Base-by-base conservation (phyloP, 2,329 filamentous ascomycete species). In the Amauroascus niger region DNA sequence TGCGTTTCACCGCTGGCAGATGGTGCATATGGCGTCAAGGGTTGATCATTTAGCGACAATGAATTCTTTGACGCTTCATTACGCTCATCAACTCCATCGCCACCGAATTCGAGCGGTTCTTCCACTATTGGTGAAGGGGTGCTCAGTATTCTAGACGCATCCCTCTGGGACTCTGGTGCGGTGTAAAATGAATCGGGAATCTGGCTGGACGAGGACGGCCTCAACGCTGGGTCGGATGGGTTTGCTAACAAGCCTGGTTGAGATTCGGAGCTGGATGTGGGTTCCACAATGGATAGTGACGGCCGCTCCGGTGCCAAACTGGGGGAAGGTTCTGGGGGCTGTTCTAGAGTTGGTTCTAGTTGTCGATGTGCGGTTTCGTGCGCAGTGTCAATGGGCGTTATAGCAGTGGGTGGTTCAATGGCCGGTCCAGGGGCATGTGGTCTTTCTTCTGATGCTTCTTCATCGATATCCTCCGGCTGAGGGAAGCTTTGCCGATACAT, bases 401-500 rank as follows among this genome's bases (percentile, higher is more conserved):
- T n/a, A n/a, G n/a, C n/a, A n/a, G n/a, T n/a, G n/a, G n/a, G n/a
- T n/a, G n/a, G n/a, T n/a, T n/a, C n/a, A n/a, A n/a, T n/a, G n/a
- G n/a, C n/a, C n/a, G 16, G 14, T 45, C 7, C 30, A 13, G 8
- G 49, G 16, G 45, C 54, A 30, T 45, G 37, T 9, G 43, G 22
- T 39, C 57, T 56, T 16, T 53, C 57, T 1, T 58, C 53, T 30
- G 56, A 57, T 1, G 55, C 54, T 40, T 60, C 60, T 32, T 62
- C 63, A 44, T 64, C 58, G 4, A 63, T 52, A 55, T 69, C 65
- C 40, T 62, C 59, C 9, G 67, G 67, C 48, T 69, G 67, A 8
- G 65, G 67, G 52, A 69, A 69, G 49, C 64, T 65, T 33, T 44
- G 56, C 14, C 47, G 54, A 52, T 63, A 61, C 39, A 55, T 57